Evolutionary conservation across 2,329 filamentous ascomycete species (phyloP).

Genomic region (Lachnellula cervina): DNA sequence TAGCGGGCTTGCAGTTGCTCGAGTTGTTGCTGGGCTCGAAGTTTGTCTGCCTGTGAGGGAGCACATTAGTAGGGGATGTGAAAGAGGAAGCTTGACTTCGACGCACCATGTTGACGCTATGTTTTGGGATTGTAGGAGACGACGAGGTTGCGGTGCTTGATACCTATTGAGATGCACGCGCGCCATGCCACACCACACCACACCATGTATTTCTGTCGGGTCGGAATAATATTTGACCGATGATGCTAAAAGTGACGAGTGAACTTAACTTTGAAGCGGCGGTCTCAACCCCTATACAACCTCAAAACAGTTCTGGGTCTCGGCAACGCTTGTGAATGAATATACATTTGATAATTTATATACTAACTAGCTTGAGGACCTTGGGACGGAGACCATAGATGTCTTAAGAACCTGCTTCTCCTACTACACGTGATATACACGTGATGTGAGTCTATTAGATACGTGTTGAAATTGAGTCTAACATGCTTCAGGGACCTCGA

Average conservation of each 20-base stretch:
- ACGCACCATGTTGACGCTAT: constrained; percentile 17
- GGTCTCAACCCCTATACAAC: too few relatives aligned
- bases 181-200: too few relatives aligned
- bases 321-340: too few relatives aligned
- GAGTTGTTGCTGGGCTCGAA: constrained; percentile 95
- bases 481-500: constrained; percentile 13
- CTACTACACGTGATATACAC: constrained; percentile 11
- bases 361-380: not conserved
- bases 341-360: too few relatives aligned
- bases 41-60: constrained; percentile 75
- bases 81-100: not conserved
- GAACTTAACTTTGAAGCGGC: too few relatives aligned
- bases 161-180: too few relatives aligned
- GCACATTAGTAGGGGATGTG: not conserved
- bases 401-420: not conserved
- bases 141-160: not conserved
- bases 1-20: constrained; percentile 95
- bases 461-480: constrained; percentile 1
- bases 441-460: not conserved
- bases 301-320: too few relatives aligned
- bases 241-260: too few relatives aligned
- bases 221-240: too few relatives aligned
- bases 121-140: not conserved
- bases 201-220: not conserved
- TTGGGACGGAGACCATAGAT: not conserved